Base-by-base conservation (phyloP, 2,329 filamentous ascomycete genomes). In the Colletotrichum sp. region DNA sequence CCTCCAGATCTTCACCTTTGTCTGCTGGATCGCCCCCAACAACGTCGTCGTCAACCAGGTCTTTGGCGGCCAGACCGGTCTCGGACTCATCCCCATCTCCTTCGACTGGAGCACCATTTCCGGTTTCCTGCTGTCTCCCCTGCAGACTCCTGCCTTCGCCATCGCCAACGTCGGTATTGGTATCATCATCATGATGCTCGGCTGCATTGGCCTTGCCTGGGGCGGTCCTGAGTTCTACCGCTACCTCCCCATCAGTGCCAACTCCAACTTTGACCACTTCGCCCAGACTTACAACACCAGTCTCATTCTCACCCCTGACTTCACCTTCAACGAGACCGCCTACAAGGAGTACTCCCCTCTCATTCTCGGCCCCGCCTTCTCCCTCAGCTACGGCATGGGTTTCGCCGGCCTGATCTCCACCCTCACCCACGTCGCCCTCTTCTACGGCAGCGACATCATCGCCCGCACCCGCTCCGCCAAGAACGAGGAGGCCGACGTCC, bases 11-110 rank as follows among this genome's bases (percentile, higher is more conserved):
- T 93, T 93, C 79, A 91, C 90, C 44, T 93, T 91, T 82, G 83
- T 90, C 34, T 92, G 91, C 66, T 93, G 87, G 86, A 90, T 92
- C 75, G 90, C 89, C n/a, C 92, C 92, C 10, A 86, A 92, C 68
- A 92, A 88, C 74, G 85, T 90, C 6, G 81, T 91, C n/a, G 82
- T 93, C 77, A 93, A 93, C 81, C 91, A 93, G 82, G 79, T 93
- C n/a, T 92, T 93, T 76, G 91, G 91, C 8, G 89, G 89, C 4
- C 87, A 86, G 78, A 90, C 89, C 16, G 91, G 91, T 2, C 85
- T 92, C 28, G 92, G 90, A 2, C 82, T 93, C 18, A 87, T 92
- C 72, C 91, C 91, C 8, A 88, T 92, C n/a, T 92, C 90, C 1
- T 92, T 93, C 76, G 88, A 89, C 78, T 89, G 88, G 87, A 85